These are phyloP conservation scores for Populus simonii DNA, from an alignment of 345 rosid genomes.

Conservation along the genomic window DNA sequence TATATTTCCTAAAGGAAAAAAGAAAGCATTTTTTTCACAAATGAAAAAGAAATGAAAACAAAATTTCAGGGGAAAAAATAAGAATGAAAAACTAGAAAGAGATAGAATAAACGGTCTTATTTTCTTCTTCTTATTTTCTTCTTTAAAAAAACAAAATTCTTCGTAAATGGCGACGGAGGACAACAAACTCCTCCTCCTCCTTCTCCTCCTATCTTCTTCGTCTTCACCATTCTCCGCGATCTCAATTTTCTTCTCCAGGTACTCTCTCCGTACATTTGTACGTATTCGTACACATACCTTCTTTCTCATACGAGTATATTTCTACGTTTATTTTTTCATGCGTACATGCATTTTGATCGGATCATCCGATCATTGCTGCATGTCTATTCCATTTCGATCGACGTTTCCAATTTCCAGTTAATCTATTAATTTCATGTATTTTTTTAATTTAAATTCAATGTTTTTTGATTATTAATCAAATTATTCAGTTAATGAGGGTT, in stretches of 20 bases:
- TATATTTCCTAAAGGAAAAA: too few species aligned
- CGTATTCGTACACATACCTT: background rate
- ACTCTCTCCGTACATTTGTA: constrained; percentile 11
- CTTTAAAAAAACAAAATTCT: background rate
- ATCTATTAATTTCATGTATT: background rate
- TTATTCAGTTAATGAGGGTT: background rate
- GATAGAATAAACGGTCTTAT: constrained; percentile 24
- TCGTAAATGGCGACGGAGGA: constrained; percentile 46
- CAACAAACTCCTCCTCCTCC: constrained; percentile 36
- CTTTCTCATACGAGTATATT: background rate
- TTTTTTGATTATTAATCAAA: background rate
- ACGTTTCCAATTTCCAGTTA: background rate
- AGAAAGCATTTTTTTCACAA: background rate
- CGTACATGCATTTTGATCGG: constrained; percentile 11
- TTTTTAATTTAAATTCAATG: background rate
- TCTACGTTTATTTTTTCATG: background rate
- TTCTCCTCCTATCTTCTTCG: background rate
- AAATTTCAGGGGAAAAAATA: background rate
- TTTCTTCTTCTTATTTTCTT: background rate
- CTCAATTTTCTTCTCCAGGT: constrained; percentile 22
- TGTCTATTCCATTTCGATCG: background rate
- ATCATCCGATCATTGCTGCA: constrained; percentile 20
- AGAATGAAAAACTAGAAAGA: background rate
- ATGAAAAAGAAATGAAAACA: background rate
- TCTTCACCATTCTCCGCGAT: background rate